Base-by-base conservation (phyloP, 1,139 yeast genomes). In the Arxiozyma heterogenica region DNA sequence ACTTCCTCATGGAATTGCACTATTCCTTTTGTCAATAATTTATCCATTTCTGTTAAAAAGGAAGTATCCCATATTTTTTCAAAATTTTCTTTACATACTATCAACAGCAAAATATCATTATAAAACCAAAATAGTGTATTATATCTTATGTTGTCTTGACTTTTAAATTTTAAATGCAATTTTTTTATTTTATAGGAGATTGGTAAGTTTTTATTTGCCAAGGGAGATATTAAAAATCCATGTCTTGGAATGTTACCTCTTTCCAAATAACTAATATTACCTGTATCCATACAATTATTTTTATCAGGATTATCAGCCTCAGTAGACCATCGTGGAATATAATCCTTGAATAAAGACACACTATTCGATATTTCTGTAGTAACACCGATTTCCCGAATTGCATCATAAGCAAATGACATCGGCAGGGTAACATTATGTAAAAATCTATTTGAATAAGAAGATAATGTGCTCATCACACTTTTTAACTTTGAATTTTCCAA, bases 311-410 rank as follows among this genome's bases (percentile, higher is more conserved):
- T 41, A 45, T 42, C 1, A 51, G 53, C 27, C 42, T 51, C 49
- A 38, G 20, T 47, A 17, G 52, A 48, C 47, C 57, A 49, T 58
- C 63, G 60, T 2, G 70, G 69, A 8, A 67, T 55, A 53, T 65
- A 65, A 47, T 61, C 61, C 48, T 61, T 62, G 17, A 67, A 54
- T 23, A 64, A 52, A 1, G 70, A 65, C 44, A 67, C 56, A 50
- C 70, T 66, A 44, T 56, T 60, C 3, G 68, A 58, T 6, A 68
- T 61, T 2, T 71, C 71, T 0, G 70, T 61, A 22, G 69, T 64
- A 4, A 57, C 53, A n/a, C 71, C 69, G n/a, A 68, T 65, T 50
- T 68, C 71, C 43, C 65, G 69, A 15, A 67, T 61, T 2, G 69
- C 64, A 55, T 68, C 71, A 44, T 64, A 65, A 30, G 71, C 68